phyloP scores from a whole-genome alignment of 1,139 yeast genomes.

The Yamadazyma sp. region DNA sequence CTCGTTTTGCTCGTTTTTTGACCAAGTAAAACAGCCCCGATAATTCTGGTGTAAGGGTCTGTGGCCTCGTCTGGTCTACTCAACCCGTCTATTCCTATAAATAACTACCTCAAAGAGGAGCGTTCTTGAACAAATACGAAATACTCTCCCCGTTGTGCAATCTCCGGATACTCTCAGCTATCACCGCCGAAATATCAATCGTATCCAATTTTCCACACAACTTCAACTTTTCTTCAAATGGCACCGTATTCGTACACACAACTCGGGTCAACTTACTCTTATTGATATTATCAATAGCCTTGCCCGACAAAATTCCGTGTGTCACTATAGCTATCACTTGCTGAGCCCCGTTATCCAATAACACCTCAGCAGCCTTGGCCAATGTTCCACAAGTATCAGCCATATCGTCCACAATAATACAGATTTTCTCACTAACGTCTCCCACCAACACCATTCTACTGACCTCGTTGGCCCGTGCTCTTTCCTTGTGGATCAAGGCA shows the following conservation, averaged over 20 bases:
- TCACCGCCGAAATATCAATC: constrained; percentile 68
- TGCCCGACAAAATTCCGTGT: constrained; percentile 75
- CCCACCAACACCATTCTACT: constrained; percentile 77
- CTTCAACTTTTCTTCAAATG: constrained; percentile 54
- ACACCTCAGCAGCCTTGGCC: constrained; percentile 72
- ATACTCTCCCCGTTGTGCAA: constrained; percentile 83
- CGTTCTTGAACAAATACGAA: constrained; percentile 65
- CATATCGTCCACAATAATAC: constrained; percentile 78
- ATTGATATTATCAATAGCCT: constrained; percentile 63
- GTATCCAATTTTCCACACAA: constrained; percentile 59
- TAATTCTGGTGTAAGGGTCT: no score
- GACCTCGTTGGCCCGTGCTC: constrained; percentile 78
- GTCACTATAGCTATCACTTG: constrained; percentile 77
- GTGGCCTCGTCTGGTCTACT: no score
- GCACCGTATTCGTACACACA: constrained; percentile 77
- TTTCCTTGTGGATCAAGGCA: constrained; percentile 79
- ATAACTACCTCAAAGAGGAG: constrained; percentile 29
- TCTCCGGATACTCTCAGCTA: constrained; percentile 81
- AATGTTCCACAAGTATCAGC: constrained; percentile 84
- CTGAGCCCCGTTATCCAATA: constrained; percentile 61
- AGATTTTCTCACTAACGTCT: constrained; percentile 68
- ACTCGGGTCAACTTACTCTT: constrained; percentile 57
- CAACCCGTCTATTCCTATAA: no score
- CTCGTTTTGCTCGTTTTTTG: no score
- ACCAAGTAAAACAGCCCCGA: no score